Evolutionary conservation across 805 yeast species (phyloP), one percentile per base, ranked within the genome.

Genomic region (Candida yuanshanica): DNA sequence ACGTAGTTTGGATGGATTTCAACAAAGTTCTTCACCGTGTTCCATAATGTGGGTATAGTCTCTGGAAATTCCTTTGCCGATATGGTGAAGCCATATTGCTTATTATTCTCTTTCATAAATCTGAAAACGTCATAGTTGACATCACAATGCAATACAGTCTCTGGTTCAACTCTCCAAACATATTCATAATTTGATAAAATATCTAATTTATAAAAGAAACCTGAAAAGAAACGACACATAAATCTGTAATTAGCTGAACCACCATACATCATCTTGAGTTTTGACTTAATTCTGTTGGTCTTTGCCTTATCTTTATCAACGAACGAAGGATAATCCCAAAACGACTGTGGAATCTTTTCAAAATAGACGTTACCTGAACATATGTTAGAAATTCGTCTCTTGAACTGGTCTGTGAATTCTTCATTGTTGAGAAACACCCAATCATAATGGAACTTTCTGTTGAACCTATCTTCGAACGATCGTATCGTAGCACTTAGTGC

Each of bases 401-500:
- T 61, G 45, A 76, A 74, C 7, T 66, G 64, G 1, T 53, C 48
- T 3, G 64, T 50, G 48, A 76, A 76, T 1, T 66, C 67, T 41
- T 64, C 62, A 46, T 76, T 71, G 47, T 75, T 76, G 21, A 71
- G 56, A 49, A 76, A 87, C 16, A 84, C 84, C 95, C 95, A 87
- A 48, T 90, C 95, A 56, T 87, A 87, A 44, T 80, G 70, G 65
- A 64, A 85, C 38, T 77, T 70, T 13, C 63, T 55, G 66, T 87
- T 87, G 70, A 87, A 87, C 46, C 95, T 66, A 60, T 85, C 95
- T 63, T 87, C 95, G 46, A 84, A 66, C 37, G 75, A 73, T 57
- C 82, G 68, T 43, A 82, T 77, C 9, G 87, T 77, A 22, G 62
- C 70, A 38, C 71, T 57, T 39, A 81, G 59, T 25, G 68, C 66